A percentile compares a stretch with the other conserved stretches of the same genome.
phyloP scores from a whole-genome alignment of 768 basidiomycete species.

The Suillus alpinus region DNA sequence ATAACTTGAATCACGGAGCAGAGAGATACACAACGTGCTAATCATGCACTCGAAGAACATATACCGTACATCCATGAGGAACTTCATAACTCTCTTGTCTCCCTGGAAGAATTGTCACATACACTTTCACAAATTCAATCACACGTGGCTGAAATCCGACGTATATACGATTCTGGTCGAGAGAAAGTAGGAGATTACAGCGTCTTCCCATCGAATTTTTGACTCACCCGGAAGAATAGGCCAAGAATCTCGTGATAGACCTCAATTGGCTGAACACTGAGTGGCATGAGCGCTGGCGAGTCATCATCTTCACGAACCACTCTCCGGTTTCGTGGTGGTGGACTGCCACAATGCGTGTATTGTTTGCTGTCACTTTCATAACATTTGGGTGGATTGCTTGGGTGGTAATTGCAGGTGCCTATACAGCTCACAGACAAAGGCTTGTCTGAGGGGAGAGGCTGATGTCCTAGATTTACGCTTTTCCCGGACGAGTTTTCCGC shows the following conservation, averaged over 20 bases:
- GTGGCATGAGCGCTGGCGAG: conserved; percentile 72
- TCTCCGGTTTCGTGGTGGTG: conserved; percentile 73
- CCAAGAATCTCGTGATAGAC: conserved; percentile 58
- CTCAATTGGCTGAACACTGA: conserved; percentile 77
- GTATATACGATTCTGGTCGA: conserved; percentile 71
- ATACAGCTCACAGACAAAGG: conserved; percentile 69
- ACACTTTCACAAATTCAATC: conserved; percentile 59
- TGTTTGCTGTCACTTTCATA: conserved; percentile 57
- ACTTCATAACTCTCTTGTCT: conserved; percentile 58
- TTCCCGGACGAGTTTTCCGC: background rate
- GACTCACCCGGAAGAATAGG: conserved; percentile 38
- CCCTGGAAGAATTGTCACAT: conserved; percentile 54
- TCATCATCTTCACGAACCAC: conserved; percentile 68
- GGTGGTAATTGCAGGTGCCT: conserved; percentile 63
- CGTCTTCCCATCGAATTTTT: background rate
- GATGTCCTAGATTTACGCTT: conserved; percentile 49
- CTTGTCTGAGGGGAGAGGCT: conserved; percentile 79
- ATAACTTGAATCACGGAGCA: conserved; percentile 21
- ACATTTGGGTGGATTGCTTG: conserved; percentile 58
- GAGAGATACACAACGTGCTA: conserved; percentile 59
- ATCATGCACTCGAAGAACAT: conserved; percentile 54
- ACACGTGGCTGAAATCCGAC: conserved; percentile 59
- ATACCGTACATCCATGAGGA: conserved; percentile 61
- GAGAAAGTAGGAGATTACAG: conserved; percentile 46
- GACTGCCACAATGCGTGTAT: conserved; percentile 59